phyloP scores from a whole-genome alignment of 805 yeast genomes.

The Candida hungchunana region DNA sequence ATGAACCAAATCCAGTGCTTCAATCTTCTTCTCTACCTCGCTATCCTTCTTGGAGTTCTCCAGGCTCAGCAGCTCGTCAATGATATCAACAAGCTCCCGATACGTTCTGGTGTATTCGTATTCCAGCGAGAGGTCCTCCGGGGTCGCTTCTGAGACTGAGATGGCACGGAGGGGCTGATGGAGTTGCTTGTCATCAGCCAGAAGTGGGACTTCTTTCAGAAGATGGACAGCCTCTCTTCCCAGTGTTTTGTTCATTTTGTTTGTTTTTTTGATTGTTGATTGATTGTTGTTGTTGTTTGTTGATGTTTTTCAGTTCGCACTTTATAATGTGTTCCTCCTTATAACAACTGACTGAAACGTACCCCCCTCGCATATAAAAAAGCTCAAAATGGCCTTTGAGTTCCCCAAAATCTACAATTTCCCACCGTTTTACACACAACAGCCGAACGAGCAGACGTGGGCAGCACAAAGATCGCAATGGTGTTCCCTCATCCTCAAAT shows the following conservation, averaged over 20 bases:
- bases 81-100: constrained; percentile 7
- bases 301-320: background rate
- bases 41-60: constrained; percentile 4
- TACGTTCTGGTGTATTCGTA: constrained; percentile 14
- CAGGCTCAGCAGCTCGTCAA: constrained; percentile 11
- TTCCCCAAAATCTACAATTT: constrained; percentile 38
- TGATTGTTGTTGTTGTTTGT: constrained; percentile 1
- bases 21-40: background rate
- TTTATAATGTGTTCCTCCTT: background rate
- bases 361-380: background rate
- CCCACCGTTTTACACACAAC: constrained; percentile 91
- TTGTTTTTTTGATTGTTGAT: background rate
- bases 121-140: constrained; percentile 8
- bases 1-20: constrained; percentile 4
- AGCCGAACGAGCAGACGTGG: constrained; percentile 77
- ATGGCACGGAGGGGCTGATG: background rate
- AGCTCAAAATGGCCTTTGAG: constrained; percentile 7
- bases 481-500: constrained; percentile 59
- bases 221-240: constrained; percentile 1
- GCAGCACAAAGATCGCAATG: constrained; percentile 77
- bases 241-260: constrained; percentile 2
- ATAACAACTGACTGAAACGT: background rate
- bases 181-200: constrained; percentile 2
- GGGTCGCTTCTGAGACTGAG: background rate
- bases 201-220: constrained; percentile 2